Evolutionary conservation across 2,329 filamentous ascomycete genomes (phyloP).

Genomic region (Trichoderma sp.): DNA sequence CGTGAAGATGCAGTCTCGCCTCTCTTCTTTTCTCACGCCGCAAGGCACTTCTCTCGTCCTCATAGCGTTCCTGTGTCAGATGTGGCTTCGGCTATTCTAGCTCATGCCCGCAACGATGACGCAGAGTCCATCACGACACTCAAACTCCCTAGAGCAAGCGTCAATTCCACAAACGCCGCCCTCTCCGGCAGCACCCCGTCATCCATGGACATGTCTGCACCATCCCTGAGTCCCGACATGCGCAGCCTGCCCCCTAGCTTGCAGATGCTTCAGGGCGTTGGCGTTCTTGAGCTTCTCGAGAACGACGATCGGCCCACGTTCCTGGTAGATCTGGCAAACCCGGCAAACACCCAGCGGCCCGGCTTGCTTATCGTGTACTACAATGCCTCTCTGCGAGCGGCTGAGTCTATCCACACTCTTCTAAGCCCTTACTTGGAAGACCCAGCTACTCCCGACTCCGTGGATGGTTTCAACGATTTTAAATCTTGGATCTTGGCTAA

Average conservation of each 20-base stretch:
- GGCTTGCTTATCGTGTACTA: constrained; percentile 62
- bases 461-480: constrained; percentile 58
- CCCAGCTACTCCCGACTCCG: constrained; percentile 27
- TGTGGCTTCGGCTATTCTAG: constrained; percentile 45
- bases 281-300: constrained; percentile 70
- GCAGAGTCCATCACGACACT: constrained; percentile 50
- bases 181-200: constrained; percentile 52
- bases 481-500: constrained; percentile 64
- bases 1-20: constrained; percentile 46
- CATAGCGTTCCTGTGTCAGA: constrained; percentile 40
- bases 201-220: constrained; percentile 50
- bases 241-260: constrained; percentile 46
- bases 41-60: constrained; percentile 37
- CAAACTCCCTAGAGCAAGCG: constrained; percentile 52
- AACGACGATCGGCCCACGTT: constrained; percentile 75
- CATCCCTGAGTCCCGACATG: constrained; percentile 51
- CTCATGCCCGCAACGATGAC: constrained; percentile 42
- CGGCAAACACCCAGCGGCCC: constrained; percentile 50
- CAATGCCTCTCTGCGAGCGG: constrained; percentile 63
- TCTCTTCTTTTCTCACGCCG: constrained; percentile 50
- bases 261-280: constrained; percentile 60
- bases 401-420: constrained; percentile 52
- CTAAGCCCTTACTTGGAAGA: constrained; percentile 50
- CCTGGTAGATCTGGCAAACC: constrained; percentile 64
- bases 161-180: constrained; percentile 46